These are phyloP conservation scores for Coniochaeta hoffmannii DNA, from an alignment of 2,329 filamentous ascomycete genomes.

Conservation along the genomic window DNA sequence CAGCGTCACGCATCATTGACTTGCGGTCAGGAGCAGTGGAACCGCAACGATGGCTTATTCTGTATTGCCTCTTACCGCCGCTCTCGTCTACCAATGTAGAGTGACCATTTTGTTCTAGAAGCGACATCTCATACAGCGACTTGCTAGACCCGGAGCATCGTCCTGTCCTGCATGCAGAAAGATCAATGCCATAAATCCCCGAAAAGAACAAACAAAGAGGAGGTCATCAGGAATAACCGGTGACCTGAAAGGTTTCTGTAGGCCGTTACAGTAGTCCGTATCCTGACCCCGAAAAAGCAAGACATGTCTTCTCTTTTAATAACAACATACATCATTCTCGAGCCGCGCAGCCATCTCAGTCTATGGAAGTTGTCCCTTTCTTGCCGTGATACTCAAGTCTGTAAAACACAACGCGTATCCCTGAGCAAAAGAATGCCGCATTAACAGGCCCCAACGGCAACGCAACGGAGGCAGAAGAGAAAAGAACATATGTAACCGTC, in stretches of 20 bases:
- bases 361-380: not conserved
- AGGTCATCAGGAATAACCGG: not conserved
- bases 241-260: not conserved
- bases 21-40: not conserved
- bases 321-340: not conserved
- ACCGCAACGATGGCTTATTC: not conserved
- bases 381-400: not conserved
- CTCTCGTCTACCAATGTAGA: not conserved
- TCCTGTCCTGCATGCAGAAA: not conserved
- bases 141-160: not conserved
- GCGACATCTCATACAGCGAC: not conserved
- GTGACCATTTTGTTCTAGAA: not conserved
- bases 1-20: not conserved
- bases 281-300: not conserved
- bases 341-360: not conserved
- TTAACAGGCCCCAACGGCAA: not conserved
- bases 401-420: not conserved
- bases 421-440: not conserved
- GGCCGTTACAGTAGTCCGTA: not conserved
- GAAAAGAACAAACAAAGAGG: not conserved
- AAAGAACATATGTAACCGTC: not conserved
- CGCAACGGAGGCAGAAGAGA: not conserved
- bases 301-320: not conserved
- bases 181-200: not conserved
- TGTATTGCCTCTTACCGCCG: not conserved